Evolutionary conservation across 2,329 filamentous ascomycete genomes (phyloP), one percentile per base, ranked within the genome.

Genomic region (Didymosphaeria variabile): DNA sequence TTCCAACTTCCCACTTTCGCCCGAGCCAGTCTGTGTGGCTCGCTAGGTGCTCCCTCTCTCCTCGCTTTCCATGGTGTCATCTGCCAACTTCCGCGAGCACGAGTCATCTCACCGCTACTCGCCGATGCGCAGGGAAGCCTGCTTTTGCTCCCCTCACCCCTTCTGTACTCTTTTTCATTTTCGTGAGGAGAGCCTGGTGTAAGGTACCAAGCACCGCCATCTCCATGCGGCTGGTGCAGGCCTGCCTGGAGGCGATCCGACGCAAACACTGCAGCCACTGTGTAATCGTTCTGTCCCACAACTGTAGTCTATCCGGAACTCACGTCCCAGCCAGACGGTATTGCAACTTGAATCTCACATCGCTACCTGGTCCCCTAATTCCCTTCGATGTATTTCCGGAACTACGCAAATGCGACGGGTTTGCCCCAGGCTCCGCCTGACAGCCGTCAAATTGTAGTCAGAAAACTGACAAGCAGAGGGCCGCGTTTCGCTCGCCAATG

Each of bases 41-140:
- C 57, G 63, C 69, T 65, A 66, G 63, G 65, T 68, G 63, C 64
- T 59, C 66, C 68, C 64, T 70, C 66, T 66, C 64, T 63, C 60
- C 38, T 52, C 61, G 36, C 50, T 56, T 64, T 57, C 61, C 44
- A 71, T 73, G 66, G 63, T 75, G 73, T 77, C 72, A 76, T 77
- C 66, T 68, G 72, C 71, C 72, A 73, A 65, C 68, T 70, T 68
- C 61, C 63, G 64, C 62, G 67, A 59, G 61, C 73, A 66, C 74
- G 74, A 77, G 74, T 77, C 74, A 76, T 72, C 63, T 76, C 73
- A 77, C 74, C 74, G 74, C 74, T 60, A 58, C 55, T 66, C 60
- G 53, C 53, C 66, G 54, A 47, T 65, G 51, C 59, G 46, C 62
- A 66, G 68, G 69, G 72, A 65, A 71, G 67, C 68, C 67, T 60